These are phyloP conservation scores for Bacterosira constricta DNA, from an alignment of 108 stramenopile genomes.

Conservation along the genomic window DNA sequence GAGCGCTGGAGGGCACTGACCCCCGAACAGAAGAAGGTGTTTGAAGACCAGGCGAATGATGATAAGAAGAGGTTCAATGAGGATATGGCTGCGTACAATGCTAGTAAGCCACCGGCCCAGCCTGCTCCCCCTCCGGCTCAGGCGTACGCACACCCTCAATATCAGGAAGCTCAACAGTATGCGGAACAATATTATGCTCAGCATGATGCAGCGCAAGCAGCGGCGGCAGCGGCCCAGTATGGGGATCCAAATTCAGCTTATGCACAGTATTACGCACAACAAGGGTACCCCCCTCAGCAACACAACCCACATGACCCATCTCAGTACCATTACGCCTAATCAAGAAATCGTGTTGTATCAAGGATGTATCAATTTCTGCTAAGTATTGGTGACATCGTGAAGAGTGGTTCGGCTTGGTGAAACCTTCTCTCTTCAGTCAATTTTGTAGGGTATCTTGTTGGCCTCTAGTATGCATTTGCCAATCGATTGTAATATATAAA, in stretches of 20 bases:
- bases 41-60: constrained; percentile 58
- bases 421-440: too few relatives aligned
- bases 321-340: neutral
- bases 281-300: constrained; percentile 11
- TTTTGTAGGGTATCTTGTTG: too few relatives aligned
- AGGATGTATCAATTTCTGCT: too few relatives aligned
- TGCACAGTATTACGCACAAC: constrained; percentile 24
- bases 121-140: neutral
- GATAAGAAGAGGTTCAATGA: constrained; percentile 68
- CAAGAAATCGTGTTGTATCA: too few relatives aligned
- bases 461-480: too few relatives aligned
- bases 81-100: constrained; percentile 54
- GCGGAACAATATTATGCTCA: constrained; percentile 15
- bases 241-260: constrained; percentile 25
- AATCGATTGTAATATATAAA: too few relatives aligned
- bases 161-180: constrained; percentile 19
- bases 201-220: neutral
- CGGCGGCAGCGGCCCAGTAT: constrained; percentile 12
- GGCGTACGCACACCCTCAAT: constrained; percentile 5
- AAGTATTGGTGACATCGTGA: too few relatives aligned
- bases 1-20: constrained; percentile 70
- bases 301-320: neutral
- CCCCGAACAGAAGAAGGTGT: constrained; percentile 66
- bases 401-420: too few relatives aligned
- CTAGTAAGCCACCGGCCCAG: constrained; percentile 6